Percentiles rank a stretch among this genome's conserved stretches.
Conservation (phyloP, 176 grass and related monocot species). For the Raddia distichophylla region DNA sequence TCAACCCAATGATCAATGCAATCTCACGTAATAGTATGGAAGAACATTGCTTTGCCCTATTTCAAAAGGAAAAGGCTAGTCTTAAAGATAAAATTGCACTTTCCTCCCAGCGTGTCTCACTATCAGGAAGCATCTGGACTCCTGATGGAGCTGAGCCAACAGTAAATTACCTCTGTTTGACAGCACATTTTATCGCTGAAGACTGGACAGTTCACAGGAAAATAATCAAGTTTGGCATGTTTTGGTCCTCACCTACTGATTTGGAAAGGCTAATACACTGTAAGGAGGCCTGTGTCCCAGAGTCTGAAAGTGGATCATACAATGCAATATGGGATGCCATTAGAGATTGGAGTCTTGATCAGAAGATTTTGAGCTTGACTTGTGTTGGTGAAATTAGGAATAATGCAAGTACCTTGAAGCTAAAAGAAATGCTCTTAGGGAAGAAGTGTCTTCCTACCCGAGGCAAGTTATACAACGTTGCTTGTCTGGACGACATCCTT, state of each 20-base stretch:
- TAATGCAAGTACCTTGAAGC: constrained; percentile 30
- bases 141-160: constrained; percentile 34
- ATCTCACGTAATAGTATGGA: constrained; percentile 43
- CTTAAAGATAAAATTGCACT: constrained; percentile 45
- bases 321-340: constrained; percentile 55
- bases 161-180: constrained; percentile 59
- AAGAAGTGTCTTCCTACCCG: constrained; percentile 53
- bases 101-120: constrained; percentile 35
- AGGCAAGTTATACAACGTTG: constrained; percentile 48
- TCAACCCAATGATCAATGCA: constrained; percentile 42
- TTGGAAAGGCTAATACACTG: constrained; percentile 58
- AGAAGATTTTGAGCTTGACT: constrained; percentile 56
- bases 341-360: constrained; percentile 58
- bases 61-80: constrained; percentile 54
- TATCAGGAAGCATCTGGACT: constrained; percentile 64
- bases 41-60: constrained; percentile 46
- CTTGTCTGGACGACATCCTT: constrained; percentile 54
- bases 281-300: constrained; percentile 45
- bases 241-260: constrained; percentile 49
- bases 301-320: constrained; percentile 53
- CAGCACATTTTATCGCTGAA: constrained; percentile 53
- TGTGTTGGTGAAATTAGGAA: constrained; percentile 54
- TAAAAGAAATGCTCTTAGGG: constrained; percentile 50
- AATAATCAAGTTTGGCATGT: constrained; percentile 62
- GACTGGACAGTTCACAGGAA: constrained; percentile 53